A percentile compares a stretch with the other conserved stretches of the same genome.
Evolutionary conservation across 352 stramenopile genomes (phyloP).

Genomic region (Phytophthora megakarya): DNA sequence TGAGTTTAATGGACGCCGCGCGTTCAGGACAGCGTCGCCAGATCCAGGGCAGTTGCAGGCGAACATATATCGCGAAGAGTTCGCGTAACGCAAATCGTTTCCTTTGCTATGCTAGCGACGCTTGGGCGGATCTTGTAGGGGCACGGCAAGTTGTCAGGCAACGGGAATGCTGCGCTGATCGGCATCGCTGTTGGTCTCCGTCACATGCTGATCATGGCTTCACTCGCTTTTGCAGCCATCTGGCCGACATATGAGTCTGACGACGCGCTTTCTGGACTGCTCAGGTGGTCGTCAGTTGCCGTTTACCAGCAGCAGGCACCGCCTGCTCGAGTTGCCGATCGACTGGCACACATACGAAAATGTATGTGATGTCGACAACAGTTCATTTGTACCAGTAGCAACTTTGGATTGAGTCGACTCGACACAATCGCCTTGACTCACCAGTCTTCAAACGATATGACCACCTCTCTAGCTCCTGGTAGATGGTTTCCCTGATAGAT

Average conservation of each 20-base stretch:
- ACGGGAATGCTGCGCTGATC: background rate
- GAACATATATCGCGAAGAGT: background rate
- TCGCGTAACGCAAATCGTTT: background rate
- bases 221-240: slow-evolving; percentile 14
- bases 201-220: slow-evolving; percentile 11
- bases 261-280: slow-evolving; percentile 11
- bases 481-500: no score
- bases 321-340: background rate
- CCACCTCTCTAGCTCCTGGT: no score
- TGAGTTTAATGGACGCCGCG: background rate
- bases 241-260: slow-evolving; percentile 11
- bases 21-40: no score
- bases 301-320: slow-evolving; percentile 8
- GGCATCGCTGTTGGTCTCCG: background rate
- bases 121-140: slow-evolving; percentile 6
- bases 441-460: no score
- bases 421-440: no score
- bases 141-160: background rate
- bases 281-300: background rate
- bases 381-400: no score
- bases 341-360: background rate
- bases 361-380: background rate
- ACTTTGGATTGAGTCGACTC: no score
- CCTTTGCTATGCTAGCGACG: background rate
- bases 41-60: background rate